A percentile compares a stretch with the other conserved stretches of the same genome.
phyloP scores from a whole-genome alignment of 2,329 filamentous ascomycete species.

The Ambrosiella beaveri region DNA sequence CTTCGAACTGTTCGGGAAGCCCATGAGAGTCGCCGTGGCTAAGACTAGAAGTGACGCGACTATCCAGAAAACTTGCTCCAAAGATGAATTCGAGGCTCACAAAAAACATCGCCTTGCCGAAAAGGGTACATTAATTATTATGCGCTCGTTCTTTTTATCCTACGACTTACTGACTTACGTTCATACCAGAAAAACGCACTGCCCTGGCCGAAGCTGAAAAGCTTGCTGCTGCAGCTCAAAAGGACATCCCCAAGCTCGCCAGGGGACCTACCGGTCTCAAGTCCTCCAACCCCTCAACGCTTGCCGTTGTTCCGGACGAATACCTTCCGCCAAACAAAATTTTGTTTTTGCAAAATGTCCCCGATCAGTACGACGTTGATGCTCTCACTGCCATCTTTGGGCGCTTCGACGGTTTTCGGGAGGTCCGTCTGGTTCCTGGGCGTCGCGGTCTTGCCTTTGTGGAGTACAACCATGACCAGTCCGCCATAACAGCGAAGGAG shows the following conservation, averaged over 20 bases:
- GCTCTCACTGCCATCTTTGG: slow-evolving; percentile 65
- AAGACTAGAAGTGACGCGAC: slow-evolving; percentile 76
- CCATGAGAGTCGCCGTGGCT: slow-evolving; percentile 71
- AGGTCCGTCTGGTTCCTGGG: slow-evolving; percentile 77
- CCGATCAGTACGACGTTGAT: slow-evolving; percentile 71
- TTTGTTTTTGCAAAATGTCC: slow-evolving; percentile 81
- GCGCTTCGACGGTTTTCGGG: slow-evolving; percentile 83
- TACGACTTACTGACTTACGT: background rate
- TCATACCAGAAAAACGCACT: slow-evolving; percentile 52
- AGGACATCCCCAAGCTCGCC: slow-evolving; percentile 33
- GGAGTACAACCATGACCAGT: slow-evolving; percentile 81
- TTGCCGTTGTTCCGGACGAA: slow-evolving; percentile 81
- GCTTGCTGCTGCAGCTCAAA: slow-evolving; percentile 35
- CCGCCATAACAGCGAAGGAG: slow-evolving; percentile 87
- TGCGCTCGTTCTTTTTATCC: background rate
- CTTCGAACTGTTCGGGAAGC: slow-evolving; percentile 84
- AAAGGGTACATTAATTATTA: slow-evolving; percentile 47
- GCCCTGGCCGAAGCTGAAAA: slow-evolving; percentile 61
- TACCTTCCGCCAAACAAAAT: slow-evolving; percentile 96
- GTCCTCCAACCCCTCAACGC: slow-evolving; percentile 47
- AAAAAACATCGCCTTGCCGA: slow-evolving; percentile 71
- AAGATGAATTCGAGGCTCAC: slow-evolving; percentile 73
- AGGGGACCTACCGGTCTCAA: slow-evolving; percentile 55
- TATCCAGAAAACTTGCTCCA: slow-evolving; percentile 53
- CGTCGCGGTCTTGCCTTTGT: slow-evolving; percentile 85